phyloP scores from a whole-genome alignment of 2,329 filamentous ascomycete genomes.

The Exutisphaerella laricina region DNA sequence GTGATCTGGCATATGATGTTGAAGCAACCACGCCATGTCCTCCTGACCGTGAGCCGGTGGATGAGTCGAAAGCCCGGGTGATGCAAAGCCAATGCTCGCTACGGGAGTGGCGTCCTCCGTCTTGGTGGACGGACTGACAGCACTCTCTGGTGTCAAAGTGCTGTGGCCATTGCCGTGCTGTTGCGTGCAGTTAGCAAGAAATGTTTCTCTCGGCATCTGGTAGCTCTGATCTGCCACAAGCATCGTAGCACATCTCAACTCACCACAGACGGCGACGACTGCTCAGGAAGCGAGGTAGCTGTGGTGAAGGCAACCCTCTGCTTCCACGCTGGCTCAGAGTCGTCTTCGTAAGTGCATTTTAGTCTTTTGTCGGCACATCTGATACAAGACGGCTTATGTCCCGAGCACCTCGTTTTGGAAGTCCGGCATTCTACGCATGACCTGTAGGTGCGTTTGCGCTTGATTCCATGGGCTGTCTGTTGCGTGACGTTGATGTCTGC shows the following conservation, averaged over 20 bases:
- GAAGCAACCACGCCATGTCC: constrained; percentile 18
- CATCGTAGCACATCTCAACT: too few relatives aligned
- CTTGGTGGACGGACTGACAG: constrained; percentile 11
- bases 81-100: constrained; percentile 13
- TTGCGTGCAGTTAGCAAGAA: background rate
- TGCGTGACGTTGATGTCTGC: constrained; percentile 1
- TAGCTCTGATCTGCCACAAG: too few relatives aligned
- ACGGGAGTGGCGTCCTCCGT: constrained; percentile 14
- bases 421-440: constrained; percentile 20
- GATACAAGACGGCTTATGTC: constrained; percentile 20
- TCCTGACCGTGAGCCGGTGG: constrained; percentile 10
- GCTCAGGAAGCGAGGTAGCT: constrained; percentile 3
- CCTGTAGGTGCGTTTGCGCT: constrained; percentile 23
- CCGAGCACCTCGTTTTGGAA: constrained; percentile 23
- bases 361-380: constrained; percentile 21
- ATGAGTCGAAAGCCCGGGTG: constrained; percentile 9
- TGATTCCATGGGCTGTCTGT: constrained; percentile 12
- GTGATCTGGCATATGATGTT: constrained; percentile 17
- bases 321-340: constrained; percentile 24
- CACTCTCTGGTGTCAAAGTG: constrained; percentile 10
- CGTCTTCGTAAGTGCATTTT: constrained; percentile 21
- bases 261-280: constrained; percentile 10
- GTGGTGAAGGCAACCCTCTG: constrained; percentile 16
- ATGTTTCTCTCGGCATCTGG: too few relatives aligned
- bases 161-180: background rate